These are phyloP conservation scores for Neoarthrinium moseri DNA, from an alignment of 2,329 filamentous ascomycete species.

Conservation along the genomic window DNA sequence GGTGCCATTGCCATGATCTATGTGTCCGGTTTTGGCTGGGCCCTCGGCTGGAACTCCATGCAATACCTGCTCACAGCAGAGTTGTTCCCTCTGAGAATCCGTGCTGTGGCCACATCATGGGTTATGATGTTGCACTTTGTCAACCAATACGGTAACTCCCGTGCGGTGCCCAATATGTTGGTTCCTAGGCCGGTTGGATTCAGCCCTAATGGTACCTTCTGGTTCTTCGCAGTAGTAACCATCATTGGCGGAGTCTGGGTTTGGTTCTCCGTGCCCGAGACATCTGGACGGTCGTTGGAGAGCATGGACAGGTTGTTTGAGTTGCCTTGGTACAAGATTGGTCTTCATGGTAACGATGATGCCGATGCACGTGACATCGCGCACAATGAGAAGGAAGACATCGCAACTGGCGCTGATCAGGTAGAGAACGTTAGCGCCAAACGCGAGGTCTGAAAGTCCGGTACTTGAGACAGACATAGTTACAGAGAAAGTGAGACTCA, in stretches of 20 bases:
- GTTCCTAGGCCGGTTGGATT: constrained; percentile 49
- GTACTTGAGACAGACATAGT: background rate
- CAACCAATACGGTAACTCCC: constrained; percentile 75
- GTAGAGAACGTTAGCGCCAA: background rate
- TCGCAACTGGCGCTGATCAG: constrained; percentile 19
- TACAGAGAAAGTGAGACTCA: too few species aligned
- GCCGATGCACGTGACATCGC: constrained; percentile 45
- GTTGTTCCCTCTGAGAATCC: constrained; percentile 72
- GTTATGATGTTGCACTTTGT: constrained; percentile 79
- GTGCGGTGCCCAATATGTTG: constrained; percentile 75
- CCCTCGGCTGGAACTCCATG: constrained; percentile 68
- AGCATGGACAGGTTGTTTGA: constrained; percentile 69
- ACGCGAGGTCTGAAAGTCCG: background rate
- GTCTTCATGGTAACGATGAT: constrained; percentile 52
- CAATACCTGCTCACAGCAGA: constrained; percentile 79
- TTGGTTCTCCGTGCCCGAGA: constrained; percentile 70
- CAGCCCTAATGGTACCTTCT: constrained; percentile 67
- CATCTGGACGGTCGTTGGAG: constrained; percentile 59
- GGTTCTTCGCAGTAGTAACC: constrained; percentile 68
- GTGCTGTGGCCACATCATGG: constrained; percentile 67
- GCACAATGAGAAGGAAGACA: constrained; percentile 42
- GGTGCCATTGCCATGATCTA: constrained; percentile 75
- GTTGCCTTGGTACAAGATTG: constrained; percentile 74
- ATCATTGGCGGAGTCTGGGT: constrained; percentile 66
- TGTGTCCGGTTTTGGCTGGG: constrained; percentile 67